These are phyloP conservation scores for Phaseolus coccineus DNA, from an alignment of 331 rosid species.

Conservation along the genomic window DNA sequence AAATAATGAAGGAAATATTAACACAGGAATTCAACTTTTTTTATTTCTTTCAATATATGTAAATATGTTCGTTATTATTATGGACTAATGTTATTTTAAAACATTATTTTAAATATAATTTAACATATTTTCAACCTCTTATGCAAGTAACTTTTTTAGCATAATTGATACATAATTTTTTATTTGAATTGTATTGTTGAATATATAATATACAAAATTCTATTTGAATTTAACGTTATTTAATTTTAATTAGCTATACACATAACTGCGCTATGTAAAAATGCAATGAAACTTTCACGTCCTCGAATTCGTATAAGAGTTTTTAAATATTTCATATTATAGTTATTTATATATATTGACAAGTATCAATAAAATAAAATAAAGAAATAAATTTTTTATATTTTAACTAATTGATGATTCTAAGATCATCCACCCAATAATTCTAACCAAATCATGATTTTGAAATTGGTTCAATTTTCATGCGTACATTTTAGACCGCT, in stretches of 20 bases:
- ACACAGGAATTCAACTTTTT: neutral
- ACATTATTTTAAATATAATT: too few relatives aligned
- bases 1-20: neutral
- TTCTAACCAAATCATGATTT: neutral
- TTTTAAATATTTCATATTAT: neutral
- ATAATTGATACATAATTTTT: neutral
- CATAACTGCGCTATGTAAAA: neutral
- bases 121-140: neutral
- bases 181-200: neutral
- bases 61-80: neutral
- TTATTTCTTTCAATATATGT: too few relatives aligned
- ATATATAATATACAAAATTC: neutral
- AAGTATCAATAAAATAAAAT: neutral
- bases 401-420: neutral
- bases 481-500: neutral
- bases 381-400: neutral
- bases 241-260: neutral
- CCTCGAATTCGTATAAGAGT: neutral
- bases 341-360: neutral
- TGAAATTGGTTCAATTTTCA: neutral
- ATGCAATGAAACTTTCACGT: neutral
- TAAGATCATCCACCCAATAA: neutral
- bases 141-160: neutral
- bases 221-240: neutral
- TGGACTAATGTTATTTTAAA: neutral